Evolutionary conservation across 192 early-diverging fungal species (phyloP).

Genomic region (Umbelopsis isabellina): DNA sequence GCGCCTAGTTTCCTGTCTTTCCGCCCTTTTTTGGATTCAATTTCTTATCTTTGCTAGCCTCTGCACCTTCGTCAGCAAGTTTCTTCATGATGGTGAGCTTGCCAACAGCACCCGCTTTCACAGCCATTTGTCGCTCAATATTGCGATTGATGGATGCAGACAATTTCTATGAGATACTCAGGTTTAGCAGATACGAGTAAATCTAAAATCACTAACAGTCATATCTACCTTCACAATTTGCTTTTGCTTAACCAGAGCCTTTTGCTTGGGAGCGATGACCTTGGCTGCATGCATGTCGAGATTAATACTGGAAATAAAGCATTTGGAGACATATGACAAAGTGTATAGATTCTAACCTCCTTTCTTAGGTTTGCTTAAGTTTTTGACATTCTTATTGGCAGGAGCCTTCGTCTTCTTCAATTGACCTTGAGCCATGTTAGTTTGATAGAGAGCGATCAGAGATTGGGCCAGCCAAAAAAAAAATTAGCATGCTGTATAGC

Average conservation of each 20-base stretch:
- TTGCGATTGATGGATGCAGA: conserved; percentile 57
- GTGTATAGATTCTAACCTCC: background rate
- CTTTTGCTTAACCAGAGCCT: conserved; percentile 31
- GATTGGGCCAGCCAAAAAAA: background rate
- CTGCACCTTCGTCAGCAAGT: conserved; percentile 58
- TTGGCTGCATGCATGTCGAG: conserved; percentile 21
- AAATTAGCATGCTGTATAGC: background rate
- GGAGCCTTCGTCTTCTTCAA: conserved; percentile 12
- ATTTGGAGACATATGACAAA: too few relatives aligned
- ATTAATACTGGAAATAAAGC: background rate
- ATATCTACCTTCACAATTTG: conserved; percentile 32
- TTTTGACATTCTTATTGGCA: conserved; percentile 7
- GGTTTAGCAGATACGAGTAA: background rate
- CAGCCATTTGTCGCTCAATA: conserved; percentile 69
- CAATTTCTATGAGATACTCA: conserved; percentile 43
- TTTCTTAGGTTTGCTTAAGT: conserved; percentile 15
- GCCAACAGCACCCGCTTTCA: conserved; percentile 70
- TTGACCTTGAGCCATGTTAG: conserved; percentile 19
- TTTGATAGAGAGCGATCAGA: background rate
- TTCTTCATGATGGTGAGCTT: conserved; percentile 82
- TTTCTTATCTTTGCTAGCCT: conserved; percentile 51
- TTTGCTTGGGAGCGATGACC: conserved; percentile 43
- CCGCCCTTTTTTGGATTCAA: conserved; percentile 38
- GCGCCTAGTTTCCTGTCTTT: conserved; percentile 3
- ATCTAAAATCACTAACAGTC: too few relatives aligned